Conservation (phyloP, 2,329 filamentous ascomycete genomes). For the Amauroascus verrucosus region DNA sequence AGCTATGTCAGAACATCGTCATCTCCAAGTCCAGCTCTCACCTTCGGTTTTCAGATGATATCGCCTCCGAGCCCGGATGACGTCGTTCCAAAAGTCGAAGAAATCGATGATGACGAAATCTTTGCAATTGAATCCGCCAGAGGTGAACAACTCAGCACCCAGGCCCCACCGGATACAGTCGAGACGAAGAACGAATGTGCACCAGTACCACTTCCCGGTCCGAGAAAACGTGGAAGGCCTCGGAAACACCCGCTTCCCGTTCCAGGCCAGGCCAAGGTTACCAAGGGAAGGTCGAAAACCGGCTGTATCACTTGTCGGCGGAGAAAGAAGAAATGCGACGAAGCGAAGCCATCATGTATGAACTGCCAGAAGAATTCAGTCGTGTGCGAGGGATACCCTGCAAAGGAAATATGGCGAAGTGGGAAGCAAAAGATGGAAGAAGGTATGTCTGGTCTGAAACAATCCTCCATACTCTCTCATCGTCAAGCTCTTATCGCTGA, state of each 20-base stretch:
- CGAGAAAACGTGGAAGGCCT: constrained; percentile 64
- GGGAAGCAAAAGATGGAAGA: constrained; percentile 67
- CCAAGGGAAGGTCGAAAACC: constrained; percentile 58
- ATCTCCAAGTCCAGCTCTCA: constrained; percentile 16
- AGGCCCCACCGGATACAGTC: constrained; percentile 19
- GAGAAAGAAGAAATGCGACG: constrained; percentile 51
- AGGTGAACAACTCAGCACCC: constrained; percentile 21
- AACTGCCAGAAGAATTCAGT: constrained; percentile 93
- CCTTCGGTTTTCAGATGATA: constrained; percentile 22
- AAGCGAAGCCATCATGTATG: constrained; percentile 41
- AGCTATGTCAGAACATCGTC: constrained; percentile 15
- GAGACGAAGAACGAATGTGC: constrained; percentile 21
- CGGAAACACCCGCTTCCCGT: constrained; percentile 64
- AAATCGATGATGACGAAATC: constrained; percentile 38
- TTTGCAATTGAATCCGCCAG: constrained; percentile 23
- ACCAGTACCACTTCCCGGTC: constrained; percentile 20
- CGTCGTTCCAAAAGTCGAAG: constrained; percentile 46
- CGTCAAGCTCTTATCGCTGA: neutral
- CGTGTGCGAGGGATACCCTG: constrained; percentile 80
- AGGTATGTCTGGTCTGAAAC: constrained; percentile 28
- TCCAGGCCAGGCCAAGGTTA: constrained; percentile 56
- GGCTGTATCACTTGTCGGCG: constrained; percentile 51
- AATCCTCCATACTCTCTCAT: neutral
- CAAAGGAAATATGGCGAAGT: constrained; percentile 78
- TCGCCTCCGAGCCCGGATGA: constrained; percentile 23